These are phyloP conservation scores for Aureobasidium namibiae DNA, from an alignment of 2,329 filamentous ascomycete species.

Conservation along the genomic window DNA sequence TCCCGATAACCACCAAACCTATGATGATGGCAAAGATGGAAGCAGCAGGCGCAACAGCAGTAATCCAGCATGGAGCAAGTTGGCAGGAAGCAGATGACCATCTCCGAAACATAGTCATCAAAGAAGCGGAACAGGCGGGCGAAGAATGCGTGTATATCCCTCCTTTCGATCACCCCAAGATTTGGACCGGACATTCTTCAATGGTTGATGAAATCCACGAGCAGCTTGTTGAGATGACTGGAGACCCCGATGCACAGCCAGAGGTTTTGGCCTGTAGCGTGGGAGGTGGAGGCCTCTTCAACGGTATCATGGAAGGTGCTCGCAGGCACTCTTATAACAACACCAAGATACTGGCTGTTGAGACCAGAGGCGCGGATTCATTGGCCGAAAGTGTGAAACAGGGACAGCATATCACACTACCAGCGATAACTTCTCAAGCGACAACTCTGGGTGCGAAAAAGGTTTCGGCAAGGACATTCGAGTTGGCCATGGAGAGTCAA, in stretches of 20 bases:
- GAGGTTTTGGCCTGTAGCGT: constrained; percentile 70
- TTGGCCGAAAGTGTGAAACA: constrained; percentile 55
- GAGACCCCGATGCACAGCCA: constrained; percentile 36
- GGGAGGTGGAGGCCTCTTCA: constrained; percentile 72
- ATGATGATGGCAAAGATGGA: constrained; percentile 65
- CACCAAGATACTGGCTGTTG: constrained; percentile 58
- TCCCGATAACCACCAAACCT: constrained; percentile 57
- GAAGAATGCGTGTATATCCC: constrained; percentile 53
- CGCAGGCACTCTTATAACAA: constrained; percentile 33
- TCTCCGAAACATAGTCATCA: constrained; percentile 51
- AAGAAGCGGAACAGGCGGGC: constrained; percentile 31
- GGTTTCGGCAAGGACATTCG: constrained; percentile 61
- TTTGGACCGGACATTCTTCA: constrained; percentile 58
- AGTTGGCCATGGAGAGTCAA: constrained; percentile 46
- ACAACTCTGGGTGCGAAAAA: constrained; percentile 64
- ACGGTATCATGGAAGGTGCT: constrained; percentile 65
- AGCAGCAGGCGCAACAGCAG: constrained; percentile 56
- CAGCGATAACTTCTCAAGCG: constrained; percentile 66
- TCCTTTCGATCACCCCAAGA: constrained; percentile 59
- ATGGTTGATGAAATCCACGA: constrained; percentile 46
- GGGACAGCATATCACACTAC: constrained; percentile 48
- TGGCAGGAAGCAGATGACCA: constrained; percentile 64
- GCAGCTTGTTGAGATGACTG: constrained; percentile 29
- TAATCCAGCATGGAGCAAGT: constrained; percentile 59
- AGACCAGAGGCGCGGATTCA: constrained; percentile 67